Evolutionary conservation across 164 flowering plant species (phyloP).

Genomic region (Houttuynia cordata): DNA sequence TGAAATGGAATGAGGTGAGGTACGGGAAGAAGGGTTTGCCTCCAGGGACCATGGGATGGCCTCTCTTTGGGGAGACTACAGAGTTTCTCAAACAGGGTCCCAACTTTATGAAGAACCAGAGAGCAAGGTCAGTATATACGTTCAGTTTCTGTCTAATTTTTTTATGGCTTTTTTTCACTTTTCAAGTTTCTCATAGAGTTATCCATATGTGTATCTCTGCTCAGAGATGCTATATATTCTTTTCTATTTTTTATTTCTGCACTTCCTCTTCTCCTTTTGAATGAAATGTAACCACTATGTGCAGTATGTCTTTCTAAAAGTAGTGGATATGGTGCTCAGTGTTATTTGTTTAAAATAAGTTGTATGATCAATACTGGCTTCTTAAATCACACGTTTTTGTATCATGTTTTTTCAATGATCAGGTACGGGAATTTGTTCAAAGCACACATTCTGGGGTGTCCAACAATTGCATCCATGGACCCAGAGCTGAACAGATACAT

Average conservation of each 20-base stretch:
- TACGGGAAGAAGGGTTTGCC: slow-evolving; percentile 79
- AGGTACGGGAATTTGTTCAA: slow-evolving; percentile 89
- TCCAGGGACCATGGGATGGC: slow-evolving; percentile 99
- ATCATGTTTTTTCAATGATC: neutral
- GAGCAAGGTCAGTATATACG: slow-evolving; percentile 71
- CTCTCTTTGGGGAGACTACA: slow-evolving; percentile 84
- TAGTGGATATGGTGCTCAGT: too few relatives aligned
- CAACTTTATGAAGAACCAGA: slow-evolving; percentile 71
- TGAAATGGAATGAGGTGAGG: slow-evolving; percentile 76
- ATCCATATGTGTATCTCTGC: too few relatives aligned
- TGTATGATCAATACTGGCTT: too few relatives aligned
- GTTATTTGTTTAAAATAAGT: too few relatives aligned
- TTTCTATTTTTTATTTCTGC: neutral
- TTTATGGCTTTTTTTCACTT: too few relatives aligned
- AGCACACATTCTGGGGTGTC: slow-evolving; percentile 83
- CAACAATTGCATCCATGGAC: slow-evolving; percentile 88
- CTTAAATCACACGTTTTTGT: too few relatives aligned
- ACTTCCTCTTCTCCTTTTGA: too few relatives aligned
- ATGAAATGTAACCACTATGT: too few relatives aligned
- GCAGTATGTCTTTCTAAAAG: too few relatives aligned
- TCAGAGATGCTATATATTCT: neutral
- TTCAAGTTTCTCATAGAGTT: too few relatives aligned
- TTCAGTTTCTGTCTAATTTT: too few relatives aligned
- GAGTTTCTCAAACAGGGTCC: slow-evolving; percentile 91
- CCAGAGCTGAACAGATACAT: slow-evolving; percentile 88